Base-by-base conservation (phyloP, 352 stramenopile species). In the Globisporangium acanthophoron region DNA sequence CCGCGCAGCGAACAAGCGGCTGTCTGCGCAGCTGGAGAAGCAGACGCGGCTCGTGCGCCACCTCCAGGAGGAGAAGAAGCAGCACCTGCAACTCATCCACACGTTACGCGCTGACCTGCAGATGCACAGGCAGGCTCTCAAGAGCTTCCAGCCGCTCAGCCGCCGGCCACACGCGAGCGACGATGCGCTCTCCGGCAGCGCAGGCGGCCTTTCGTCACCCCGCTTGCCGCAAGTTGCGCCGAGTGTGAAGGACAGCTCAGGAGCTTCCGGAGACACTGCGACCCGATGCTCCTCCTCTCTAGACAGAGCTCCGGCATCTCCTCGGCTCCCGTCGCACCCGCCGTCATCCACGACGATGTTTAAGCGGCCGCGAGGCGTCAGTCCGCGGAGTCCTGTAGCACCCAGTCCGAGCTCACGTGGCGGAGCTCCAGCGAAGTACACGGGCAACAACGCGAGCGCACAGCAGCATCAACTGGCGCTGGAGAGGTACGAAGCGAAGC, bases 61-160 rank as follows among this genome's bases (percentile, higher is more conserved):
- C 0, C 56, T 90, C 2, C 66, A 71, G 11, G 71, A 82, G 37
- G 78, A 89, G 18, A 88, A 82, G 39, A 78, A 76, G 39, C 61
- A 74, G n/a, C 60, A 83, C 2, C 35, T 74, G 41, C 57, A 66
- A 6, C 39, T 59, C 39, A 74, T 92, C 33, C 54, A 73, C 24
- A 70, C 65, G 40, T 62, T 89, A 5, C 70, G 74, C 6, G 44
- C 59, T 6, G 79, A 90, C 33, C 18, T 85, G 13, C 52, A 62
- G 0, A 65, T 81, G 56, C 60, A 81, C 48, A 84, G 80, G 52
- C 82, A 87, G 56, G 74, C 69, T 6, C 56, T 88, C n/a, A 63
- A 64, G 5, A 60, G 58, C 0, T 39, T 79, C 5, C 68, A 78
- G 13, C 35, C 54, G 3, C 49, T 46, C 15, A 27, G 15, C 12